phyloP scores from a whole-genome alignment of 1,139 yeast species.

The Diutina rugosa region DNA sequence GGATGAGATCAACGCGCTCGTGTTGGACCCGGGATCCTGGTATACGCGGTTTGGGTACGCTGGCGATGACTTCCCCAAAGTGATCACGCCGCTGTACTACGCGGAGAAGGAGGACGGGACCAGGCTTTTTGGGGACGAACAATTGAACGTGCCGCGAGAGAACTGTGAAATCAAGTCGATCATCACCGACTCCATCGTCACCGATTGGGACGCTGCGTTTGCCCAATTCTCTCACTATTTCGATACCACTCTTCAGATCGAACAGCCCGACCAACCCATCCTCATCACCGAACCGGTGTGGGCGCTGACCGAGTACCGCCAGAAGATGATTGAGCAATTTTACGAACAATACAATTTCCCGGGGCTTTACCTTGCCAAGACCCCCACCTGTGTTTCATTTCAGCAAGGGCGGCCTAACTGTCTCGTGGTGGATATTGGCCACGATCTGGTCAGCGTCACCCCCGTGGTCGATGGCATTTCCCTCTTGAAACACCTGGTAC shows the following conservation, averaged over 20 bases:
- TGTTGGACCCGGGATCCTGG: conserved; percentile 82
- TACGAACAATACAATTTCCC: conserved; percentile 68
- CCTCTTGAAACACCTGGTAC: conserved; percentile 55
- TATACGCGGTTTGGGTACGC: conserved; percentile 83
- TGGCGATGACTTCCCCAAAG: conserved; percentile 84
- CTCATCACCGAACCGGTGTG: conserved; percentile 78
- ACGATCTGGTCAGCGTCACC: conserved; percentile 69
- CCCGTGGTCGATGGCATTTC: conserved; percentile 94
- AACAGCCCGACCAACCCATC: conserved; percentile 60
- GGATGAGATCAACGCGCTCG: conserved; percentile 84
- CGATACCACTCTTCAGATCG: conserved; percentile 32
- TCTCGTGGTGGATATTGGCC: conserved; percentile 86
- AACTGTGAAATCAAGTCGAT: conserved; percentile 43
- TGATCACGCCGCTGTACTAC: conserved; percentile 56
- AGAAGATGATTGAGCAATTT: conserved; percentile 60
- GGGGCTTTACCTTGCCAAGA: conserved; percentile 75
- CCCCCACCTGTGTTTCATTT: conserved; percentile 84
- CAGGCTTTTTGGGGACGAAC: conserved; percentile 39
- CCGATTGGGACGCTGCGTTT: conserved; percentile 67
- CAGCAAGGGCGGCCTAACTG: conserved; percentile 93
- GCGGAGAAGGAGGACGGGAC: conserved; percentile 12
- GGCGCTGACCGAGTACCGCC: conserved; percentile 61
- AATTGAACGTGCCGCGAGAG: conserved; percentile 36
- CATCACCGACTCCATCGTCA: conserved; percentile 44
- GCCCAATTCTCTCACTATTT: conserved; percentile 53